phyloP scores from a whole-genome alignment of 2,329 filamentous ascomycete species.

The Exophiala oligosperma region DNA sequence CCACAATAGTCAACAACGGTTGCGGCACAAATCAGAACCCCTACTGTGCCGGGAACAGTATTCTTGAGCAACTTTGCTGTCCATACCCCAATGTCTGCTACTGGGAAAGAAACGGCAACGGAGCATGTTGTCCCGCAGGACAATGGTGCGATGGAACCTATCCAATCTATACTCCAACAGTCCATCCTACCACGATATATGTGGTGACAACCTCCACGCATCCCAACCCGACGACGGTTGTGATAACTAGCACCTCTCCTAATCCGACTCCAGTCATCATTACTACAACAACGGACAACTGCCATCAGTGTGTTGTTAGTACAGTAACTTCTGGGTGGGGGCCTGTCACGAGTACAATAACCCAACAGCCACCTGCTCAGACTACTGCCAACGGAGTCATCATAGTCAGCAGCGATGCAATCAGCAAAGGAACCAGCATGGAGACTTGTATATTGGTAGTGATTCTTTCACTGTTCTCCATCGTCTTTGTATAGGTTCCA shows the following conservation, averaged over 20 bases:
- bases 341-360: not conserved
- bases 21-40: slow-evolving; percentile 30
- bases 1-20: not conserved
- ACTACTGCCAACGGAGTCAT: not conserved
- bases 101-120: slow-evolving; percentile 29
- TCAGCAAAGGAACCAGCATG: not conserved
- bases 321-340: slow-evolving; percentile 1
- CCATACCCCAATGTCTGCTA: slow-evolving; percentile 30
- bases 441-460: not conserved
- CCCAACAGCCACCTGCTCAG: not conserved
- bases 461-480: not conserved
- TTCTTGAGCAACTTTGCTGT: slow-evolving; percentile 29
- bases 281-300: slow-evolving; percentile 8
- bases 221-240: not conserved
- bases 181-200: slow-evolving; percentile 11
- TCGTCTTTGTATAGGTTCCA: not conserved
- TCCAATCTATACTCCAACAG: slow-evolving; percentile 12
- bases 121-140: slow-evolving; percentile 32
- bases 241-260: slow-evolving; percentile 4
- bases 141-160: slow-evolving; percentile 26
- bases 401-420: not conserved
- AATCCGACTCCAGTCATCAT: not conserved
- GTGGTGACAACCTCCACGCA: slow-evolving; percentile 5
- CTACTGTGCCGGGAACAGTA: slow-evolving; percentile 26
- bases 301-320: not conserved